phyloP scores from a whole-genome alignment of 805 yeast genomes.

The Saccharomyces eubayanus region DNA sequence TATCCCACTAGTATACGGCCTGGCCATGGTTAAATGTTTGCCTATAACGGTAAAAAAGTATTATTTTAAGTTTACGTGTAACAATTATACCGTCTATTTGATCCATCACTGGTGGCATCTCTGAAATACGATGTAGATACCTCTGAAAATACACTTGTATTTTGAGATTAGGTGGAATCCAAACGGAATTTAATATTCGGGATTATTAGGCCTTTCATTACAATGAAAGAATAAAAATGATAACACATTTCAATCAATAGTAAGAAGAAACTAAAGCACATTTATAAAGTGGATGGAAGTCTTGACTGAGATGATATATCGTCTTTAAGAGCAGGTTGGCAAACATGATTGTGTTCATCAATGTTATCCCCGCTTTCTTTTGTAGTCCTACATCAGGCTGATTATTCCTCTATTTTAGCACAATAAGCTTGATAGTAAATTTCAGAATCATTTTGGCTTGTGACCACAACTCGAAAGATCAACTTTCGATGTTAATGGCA shows the following conservation, averaged over 20 bases:
- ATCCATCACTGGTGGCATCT: background rate
- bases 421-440: too few species aligned
- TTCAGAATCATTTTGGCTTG: too few species aligned
- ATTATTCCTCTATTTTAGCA: too few species aligned
- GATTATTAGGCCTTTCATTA: background rate
- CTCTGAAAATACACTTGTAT: background rate
- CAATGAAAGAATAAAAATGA: background rate
- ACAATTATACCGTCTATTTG: background rate
- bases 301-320: too few species aligned
- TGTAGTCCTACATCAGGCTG: too few species aligned
- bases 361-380: too few species aligned
- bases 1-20: background rate
- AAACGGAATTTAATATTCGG: background rate
- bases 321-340: too few species aligned
- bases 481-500: too few species aligned
- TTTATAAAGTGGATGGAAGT: too few species aligned
- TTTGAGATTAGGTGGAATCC: background rate
- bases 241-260: background rate
- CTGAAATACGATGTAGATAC: background rate
- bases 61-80: background rate
- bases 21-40: background rate
- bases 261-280: too few species aligned
- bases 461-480: too few species aligned
- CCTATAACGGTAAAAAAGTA: background rate
- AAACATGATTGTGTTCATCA: too few species aligned